phyloP scores from a whole-genome alignment of 176 grass and related monocot species.

The Calamus simplicifolius region DNA sequence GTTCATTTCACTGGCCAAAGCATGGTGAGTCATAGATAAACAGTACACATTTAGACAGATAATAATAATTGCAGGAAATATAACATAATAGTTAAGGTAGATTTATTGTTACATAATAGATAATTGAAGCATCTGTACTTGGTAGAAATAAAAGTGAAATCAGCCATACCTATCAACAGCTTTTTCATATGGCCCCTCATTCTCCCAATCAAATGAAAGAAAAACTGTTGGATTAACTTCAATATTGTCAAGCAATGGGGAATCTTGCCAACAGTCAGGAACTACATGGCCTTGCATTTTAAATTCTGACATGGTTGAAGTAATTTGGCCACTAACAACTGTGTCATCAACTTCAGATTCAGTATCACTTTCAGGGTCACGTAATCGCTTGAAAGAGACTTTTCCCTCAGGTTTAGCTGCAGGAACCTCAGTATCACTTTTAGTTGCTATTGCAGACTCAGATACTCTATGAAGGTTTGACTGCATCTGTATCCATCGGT shows the following conservation, averaged over 20 bases:
- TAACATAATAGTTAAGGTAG: too few relatives aligned
- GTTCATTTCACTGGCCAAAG: too few relatives aligned
- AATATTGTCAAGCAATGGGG: slow-evolving; percentile 37
- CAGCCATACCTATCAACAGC: slow-evolving; percentile 66
- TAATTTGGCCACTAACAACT: slow-evolving; percentile 22
- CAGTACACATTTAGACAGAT: too few relatives aligned
- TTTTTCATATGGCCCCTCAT: slow-evolving; percentile 89
- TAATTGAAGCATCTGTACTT: slow-evolving; percentile 1
- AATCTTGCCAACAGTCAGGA: slow-evolving; percentile 23
- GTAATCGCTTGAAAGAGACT: slow-evolving; percentile 50
- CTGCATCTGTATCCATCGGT: slow-evolving; percentile 98
- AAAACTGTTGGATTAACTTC: slow-evolving; percentile 51
- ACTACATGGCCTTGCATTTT: not conserved
- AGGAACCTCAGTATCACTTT: slow-evolving; percentile 34
- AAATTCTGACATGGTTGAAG: slow-evolving; percentile 27
- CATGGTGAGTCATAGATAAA: too few relatives aligned
- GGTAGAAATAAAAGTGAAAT: slow-evolving; percentile 8
- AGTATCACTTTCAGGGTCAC: slow-evolving; percentile 69
- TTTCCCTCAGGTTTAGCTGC: slow-evolving; percentile 52
- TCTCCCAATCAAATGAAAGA: slow-evolving; percentile 92
- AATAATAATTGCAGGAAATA: too few relatives aligned
- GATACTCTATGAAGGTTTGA: slow-evolving; percentile 96
- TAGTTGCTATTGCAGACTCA: slow-evolving; percentile 48
- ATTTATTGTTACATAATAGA: not conserved
- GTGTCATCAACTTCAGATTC: slow-evolving; percentile 56